Evolutionary conservation across 108 stramenopile species (phyloP), one percentile per base, ranked within the genome.

Genomic region (Parietichytrium sp.): DNA sequence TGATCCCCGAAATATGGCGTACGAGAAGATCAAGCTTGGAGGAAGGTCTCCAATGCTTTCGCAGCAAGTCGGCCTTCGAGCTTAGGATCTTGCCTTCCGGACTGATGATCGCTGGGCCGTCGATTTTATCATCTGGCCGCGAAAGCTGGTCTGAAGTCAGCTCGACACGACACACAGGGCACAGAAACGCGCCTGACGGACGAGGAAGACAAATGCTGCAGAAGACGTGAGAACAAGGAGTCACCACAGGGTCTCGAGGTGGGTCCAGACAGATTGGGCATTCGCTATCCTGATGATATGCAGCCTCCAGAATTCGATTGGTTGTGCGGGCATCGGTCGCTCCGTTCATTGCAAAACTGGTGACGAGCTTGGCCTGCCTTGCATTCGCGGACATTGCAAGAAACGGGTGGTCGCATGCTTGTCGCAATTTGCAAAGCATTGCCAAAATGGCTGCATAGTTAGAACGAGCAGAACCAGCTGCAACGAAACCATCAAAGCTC

Each of bases 401-500:
- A 25, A 86, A 72, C 4, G 86, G 86, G 51, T 86, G 85, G 85
- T 87, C 85, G 81, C 86, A 87, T 8, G 86, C 86, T 83, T 87
- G 77, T 3, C 86, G 53, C 27, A 87, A 36, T 16, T 85, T 48
- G 8, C 86, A 55, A 15, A 87, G 81, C 26, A 87, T 80, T 27
- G 85, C 82, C 25, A 87, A 47, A 47, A 87, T 86, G 29, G 83
- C 86, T 31, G 83, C 83, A 50, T 87, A 87, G 13, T 82, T 83
- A 10, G 83, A 79, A 31, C 53, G 78, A 13, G 79, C 84, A 2
- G 82, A 83, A 16, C 86, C 86, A 0, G 82, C 61, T 12, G 81
- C 78, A 29, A 85, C 82, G 54, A 85, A 85, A 10, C 84, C 84
- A 25, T 85, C 82, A 48, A 86, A 85, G 49, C 79, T 15, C 6